These are phyloP conservation scores for Neofusicoccum kwambonambiense DNA, from an alignment of 2,329 filamentous ascomycete species.

Conservation along the genomic window DNA sequence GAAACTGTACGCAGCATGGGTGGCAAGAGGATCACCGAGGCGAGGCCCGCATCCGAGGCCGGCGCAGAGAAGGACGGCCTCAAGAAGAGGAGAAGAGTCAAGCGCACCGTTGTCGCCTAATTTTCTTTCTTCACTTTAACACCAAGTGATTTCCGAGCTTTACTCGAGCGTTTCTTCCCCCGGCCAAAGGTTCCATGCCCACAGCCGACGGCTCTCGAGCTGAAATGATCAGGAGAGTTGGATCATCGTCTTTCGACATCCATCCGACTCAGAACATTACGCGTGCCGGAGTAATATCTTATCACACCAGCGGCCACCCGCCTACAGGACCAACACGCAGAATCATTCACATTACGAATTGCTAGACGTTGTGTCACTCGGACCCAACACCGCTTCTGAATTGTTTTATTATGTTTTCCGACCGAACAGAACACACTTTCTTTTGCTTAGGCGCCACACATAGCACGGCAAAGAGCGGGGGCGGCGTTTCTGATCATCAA, in stretches of 20 bases:
- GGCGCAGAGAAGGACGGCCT: not conserved
- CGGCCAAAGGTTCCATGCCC: not conserved
- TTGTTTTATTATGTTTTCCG: too few species aligned
- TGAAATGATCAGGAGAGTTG: not conserved
- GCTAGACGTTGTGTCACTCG: not conserved
- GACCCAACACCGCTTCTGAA: not conserved
- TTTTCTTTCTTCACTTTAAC: not conserved
- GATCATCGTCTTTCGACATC: not conserved
- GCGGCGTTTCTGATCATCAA: not conserved
- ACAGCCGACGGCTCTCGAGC: not conserved
- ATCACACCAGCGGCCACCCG: not conserved
- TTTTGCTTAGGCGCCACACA: not conserved
- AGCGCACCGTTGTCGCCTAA: slow-evolving; percentile 3
- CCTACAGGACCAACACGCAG: not conserved
- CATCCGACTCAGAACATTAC: not conserved
- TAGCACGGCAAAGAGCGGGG: not conserved
- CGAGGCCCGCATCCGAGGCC: slow-evolving; percentile 8
- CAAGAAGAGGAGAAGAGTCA: not conserved
- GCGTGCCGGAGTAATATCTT: not conserved
- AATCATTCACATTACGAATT: not conserved
- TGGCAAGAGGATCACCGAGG: slow-evolving; percentile 60
- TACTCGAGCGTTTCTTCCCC: not conserved
- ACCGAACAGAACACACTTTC: not conserved
- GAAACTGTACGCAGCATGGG: slow-evolving; percentile 72
- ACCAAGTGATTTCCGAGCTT: not conserved